Percentiles rank a stretch among this genome's conserved stretches.
Evolutionary conservation across 371 early-diverging fungal species (phyloP).

Genomic region (Polyrhizophydium stewartii): DNA sequence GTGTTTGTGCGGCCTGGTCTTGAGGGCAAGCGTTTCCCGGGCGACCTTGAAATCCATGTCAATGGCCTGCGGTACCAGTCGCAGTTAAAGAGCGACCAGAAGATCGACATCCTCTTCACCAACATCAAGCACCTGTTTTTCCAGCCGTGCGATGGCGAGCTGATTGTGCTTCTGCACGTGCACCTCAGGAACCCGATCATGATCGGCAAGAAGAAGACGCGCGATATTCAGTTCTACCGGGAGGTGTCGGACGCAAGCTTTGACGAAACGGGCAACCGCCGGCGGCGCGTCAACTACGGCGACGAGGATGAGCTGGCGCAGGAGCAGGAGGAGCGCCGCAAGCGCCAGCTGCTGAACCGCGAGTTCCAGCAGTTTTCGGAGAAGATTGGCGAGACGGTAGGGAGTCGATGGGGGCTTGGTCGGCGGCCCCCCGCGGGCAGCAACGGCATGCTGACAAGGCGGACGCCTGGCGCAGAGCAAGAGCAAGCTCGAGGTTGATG

Average conservation of each 20-base stretch:
- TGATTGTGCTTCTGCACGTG: conserved; percentile 92
- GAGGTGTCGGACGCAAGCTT: conserved; percentile 93
- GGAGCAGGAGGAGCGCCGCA: conserved; percentile 90
- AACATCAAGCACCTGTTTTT: conserved; percentile 98
- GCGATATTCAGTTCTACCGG: conserved; percentile 98
- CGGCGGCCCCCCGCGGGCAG: not conserved
- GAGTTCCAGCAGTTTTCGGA: conserved; percentile 95
- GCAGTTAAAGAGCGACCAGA: conserved; percentile 71
- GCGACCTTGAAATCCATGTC: conserved; percentile 91
- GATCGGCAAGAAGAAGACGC: conserved; percentile 97
- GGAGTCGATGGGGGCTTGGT: not conserved
- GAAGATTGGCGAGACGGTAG: conserved; percentile 78
- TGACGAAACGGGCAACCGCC: conserved; percentile 97
- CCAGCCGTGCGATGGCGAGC: conserved; percentile 97
- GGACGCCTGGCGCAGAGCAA: conserved; percentile 21
- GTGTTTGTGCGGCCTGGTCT: conserved; percentile 76
- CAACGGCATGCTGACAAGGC: not conserved
- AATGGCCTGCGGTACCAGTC: conserved; percentile 93
- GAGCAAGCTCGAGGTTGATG: conserved; percentile 84
- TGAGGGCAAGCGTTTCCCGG: conserved; percentile 86
- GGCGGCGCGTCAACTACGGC: conserved; percentile 86
- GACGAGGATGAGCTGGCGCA: conserved; percentile 96
- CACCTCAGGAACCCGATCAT: conserved; percentile 96
- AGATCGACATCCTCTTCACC: conserved; percentile 91
- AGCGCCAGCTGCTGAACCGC: conserved; percentile 83